phyloP scores from a whole-genome alignment of 495 filamentous ascomycete genomes.

The Neurospora discreta region DNA sequence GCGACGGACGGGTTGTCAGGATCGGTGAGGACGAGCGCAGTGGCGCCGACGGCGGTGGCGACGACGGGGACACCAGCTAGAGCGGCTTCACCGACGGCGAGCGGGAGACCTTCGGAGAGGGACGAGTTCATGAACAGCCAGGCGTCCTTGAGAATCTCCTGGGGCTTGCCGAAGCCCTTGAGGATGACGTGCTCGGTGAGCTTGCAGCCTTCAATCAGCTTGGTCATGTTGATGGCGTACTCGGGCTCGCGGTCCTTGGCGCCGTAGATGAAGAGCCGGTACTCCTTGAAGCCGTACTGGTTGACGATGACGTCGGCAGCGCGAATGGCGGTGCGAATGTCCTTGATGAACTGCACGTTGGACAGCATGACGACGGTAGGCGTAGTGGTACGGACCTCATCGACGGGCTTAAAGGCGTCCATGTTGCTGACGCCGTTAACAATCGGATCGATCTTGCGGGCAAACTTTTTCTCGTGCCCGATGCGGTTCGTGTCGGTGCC shows the following conservation, averaged over 20 bases:
- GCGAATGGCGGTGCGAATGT: constrained; percentile 52
- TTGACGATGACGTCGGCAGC: constrained; percentile 57
- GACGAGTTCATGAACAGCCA: constrained; percentile 63
- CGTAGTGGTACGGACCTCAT: constrained; percentile 42
- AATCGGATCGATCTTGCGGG: constrained; percentile 54
- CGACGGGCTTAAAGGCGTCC: constrained; percentile 49
- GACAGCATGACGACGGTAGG: constrained; percentile 58
- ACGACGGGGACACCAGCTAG: constrained; percentile 54
- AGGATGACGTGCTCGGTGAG: constrained; percentile 43
- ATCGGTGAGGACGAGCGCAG: constrained; percentile 51
- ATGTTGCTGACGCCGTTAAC: constrained; percentile 59
- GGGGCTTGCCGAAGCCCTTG: constrained; percentile 45
- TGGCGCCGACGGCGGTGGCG: constrained; percentile 55
- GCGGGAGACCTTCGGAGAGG: constrained; percentile 52
- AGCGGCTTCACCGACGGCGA: constrained; percentile 56
- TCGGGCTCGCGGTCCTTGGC: constrained; percentile 50
- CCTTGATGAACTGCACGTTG: constrained; percentile 58
- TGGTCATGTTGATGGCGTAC: constrained; percentile 51
- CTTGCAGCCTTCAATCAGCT: constrained; percentile 49
- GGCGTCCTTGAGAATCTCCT: constrained; percentile 46
- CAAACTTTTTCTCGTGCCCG: constrained; percentile 48
- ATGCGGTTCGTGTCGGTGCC: constrained; percentile 48
- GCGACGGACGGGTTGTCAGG: constrained; percentile 40
- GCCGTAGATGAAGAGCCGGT: constrained; percentile 51
- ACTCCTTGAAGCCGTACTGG: constrained; percentile 51